Percentiles rank a stretch among this genome's conserved stretches.
Evolutionary conservation across 306 rosid genomes (phyloP).

Genomic region (Medicago lupulina): DNA sequence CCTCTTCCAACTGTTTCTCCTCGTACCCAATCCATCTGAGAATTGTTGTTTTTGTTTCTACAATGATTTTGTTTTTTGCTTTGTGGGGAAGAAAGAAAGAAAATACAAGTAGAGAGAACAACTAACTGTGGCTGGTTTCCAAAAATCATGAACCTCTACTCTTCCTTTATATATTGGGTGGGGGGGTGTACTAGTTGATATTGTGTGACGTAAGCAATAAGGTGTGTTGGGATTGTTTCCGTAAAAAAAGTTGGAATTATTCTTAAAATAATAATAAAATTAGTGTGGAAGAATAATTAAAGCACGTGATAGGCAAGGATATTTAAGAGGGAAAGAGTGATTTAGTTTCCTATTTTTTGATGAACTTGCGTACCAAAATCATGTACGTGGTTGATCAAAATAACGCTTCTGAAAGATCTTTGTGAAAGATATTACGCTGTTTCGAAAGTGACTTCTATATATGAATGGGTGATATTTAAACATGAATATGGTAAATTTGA

Average conservation of each 20-base stretch:
- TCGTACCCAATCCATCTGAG: constrained; percentile 89
- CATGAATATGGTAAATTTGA: not conserved
- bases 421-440: constrained; percentile 36
- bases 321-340: constrained; percentile 38
- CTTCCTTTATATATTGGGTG: constrained; percentile 13
- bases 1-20: constrained; percentile 77
- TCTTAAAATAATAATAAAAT: not conserved
- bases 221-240: not conserved
- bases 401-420: constrained; percentile 44
- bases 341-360: not conserved
- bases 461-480: too few relatives aligned
- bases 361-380: too few relatives aligned
- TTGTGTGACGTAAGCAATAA: constrained; percentile 18
- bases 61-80: not conserved
- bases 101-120: not conserved
- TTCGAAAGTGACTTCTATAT: constrained; percentile 26
- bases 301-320: constrained; percentile 79
- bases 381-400: constrained; percentile 51
- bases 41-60: not conserved
- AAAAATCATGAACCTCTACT: not conserved
- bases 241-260: not conserved
- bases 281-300: constrained; percentile 32
- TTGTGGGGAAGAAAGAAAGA: constrained; percentile 20
- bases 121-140: not conserved
- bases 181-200: constrained; percentile 31